These are phyloP conservation scores for Calonectria pseudoreteaudii DNA, from an alignment of 2,329 filamentous ascomycete genomes.

Conservation along the genomic window DNA sequence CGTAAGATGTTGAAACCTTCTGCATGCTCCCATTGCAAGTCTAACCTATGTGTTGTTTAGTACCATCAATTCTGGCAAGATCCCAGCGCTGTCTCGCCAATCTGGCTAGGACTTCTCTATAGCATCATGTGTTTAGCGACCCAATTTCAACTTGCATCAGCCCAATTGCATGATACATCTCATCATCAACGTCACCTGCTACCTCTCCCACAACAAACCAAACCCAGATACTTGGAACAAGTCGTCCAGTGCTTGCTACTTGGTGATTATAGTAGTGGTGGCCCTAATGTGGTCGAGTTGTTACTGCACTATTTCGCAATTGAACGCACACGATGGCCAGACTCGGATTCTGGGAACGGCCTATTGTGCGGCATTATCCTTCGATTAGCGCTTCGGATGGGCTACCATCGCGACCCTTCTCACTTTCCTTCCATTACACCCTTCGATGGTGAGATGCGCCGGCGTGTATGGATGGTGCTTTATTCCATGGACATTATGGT, in stretches of 20 bases:
- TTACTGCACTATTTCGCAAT: neutral
- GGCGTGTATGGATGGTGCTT: neutral
- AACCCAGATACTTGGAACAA: neutral
- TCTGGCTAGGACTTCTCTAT: conserved; percentile 4
- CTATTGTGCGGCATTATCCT: neutral
- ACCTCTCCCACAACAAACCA: neutral
- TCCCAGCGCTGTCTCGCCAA: neutral
- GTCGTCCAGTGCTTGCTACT: neutral
- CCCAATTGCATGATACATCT: neutral
- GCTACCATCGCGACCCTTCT: neutral
- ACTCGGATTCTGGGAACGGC: neutral
- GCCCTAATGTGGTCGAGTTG: neutral
- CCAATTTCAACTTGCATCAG: neutral
- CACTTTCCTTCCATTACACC: neutral
- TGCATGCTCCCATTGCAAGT: too few relatives aligned
- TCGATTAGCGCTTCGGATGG: neutral
- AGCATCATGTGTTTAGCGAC: neutral
- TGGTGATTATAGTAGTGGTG: neutral
- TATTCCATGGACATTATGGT: conserved; percentile 4
- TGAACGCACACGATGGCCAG: neutral
- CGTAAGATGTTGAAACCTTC: neutral
- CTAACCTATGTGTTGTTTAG: neutral
- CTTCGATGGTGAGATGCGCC: conserved; percentile 1
- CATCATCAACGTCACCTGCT: neutral
- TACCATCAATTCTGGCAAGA: neutral